A percentile compares a stretch with the other conserved stretches of the same genome.
Conservation (phyloP, 768 basidiomycete genomes). For the Zangia roseola region DNA sequence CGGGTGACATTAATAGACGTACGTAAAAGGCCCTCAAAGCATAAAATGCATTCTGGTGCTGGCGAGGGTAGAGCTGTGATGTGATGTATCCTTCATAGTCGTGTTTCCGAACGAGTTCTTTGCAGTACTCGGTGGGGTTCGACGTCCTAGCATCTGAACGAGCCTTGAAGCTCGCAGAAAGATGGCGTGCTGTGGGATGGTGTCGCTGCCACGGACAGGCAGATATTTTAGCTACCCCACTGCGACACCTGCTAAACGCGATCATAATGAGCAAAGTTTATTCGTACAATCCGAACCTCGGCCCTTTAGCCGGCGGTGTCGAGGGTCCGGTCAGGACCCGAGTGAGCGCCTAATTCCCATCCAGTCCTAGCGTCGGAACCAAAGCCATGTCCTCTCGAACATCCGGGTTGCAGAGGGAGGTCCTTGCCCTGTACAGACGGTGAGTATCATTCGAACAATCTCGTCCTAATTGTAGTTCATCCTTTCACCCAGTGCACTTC, state of each 20-base stretch:
- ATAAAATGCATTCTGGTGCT: conserved; percentile 64
- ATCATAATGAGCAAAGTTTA: conserved; percentile 20
- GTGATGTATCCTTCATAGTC: conserved; percentile 81
- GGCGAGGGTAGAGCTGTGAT: conserved; percentile 69
- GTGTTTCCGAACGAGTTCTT: conserved; percentile 66
- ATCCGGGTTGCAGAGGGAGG: conserved; percentile 54
- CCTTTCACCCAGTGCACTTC: conserved; percentile 57
- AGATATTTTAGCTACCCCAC: conserved; percentile 3
- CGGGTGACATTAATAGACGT: conserved; percentile 31
- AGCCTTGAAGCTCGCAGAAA: conserved; percentile 10
- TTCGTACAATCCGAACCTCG: not conserved
- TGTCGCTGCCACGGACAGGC: conserved; percentile 10
- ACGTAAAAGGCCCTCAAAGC: conserved; percentile 85
- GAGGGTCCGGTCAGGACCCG: conserved; percentile 12
- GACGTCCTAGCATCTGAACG: conserved; percentile 21
- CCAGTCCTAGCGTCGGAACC: not conserved
- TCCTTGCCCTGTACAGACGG: conserved; percentile 56
- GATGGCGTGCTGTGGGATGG: conserved; percentile 5
- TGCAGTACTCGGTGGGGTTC: conserved; percentile 64
- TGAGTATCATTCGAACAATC: conserved; percentile 24
- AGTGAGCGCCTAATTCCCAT: not conserved
- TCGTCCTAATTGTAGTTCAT: conserved; percentile 5
- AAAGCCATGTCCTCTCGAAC: conserved; percentile 29
- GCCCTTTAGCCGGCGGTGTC: conserved; percentile 24
- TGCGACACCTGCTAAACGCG: conserved; percentile 12